These are phyloP conservation scores for Eremochloa ophiuroides DNA, from an alignment of 176 grass and related monocot species.

Conservation along the genomic window DNA sequence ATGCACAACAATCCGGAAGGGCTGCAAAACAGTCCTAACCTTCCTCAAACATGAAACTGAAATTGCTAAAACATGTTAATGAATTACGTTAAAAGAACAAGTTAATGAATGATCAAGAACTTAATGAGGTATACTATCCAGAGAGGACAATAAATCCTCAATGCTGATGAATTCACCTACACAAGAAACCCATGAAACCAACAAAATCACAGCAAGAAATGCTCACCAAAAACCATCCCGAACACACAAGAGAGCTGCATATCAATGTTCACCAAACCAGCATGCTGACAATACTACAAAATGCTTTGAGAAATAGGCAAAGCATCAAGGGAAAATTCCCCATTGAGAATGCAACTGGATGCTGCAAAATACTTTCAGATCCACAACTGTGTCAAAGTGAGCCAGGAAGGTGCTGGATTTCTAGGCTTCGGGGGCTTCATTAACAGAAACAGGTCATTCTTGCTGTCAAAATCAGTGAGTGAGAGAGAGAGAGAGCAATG, in stretches of 20 bases:
- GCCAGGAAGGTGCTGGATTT: not conserved
- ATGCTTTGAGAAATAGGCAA: not conserved
- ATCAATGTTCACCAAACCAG: not conserved
- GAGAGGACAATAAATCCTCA: not conserved
- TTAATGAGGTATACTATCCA: not conserved
- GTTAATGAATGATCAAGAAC: conserved; percentile 2
- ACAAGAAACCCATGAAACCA: not conserved
- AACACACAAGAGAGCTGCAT: not conserved
- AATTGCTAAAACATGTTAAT: not conserved
- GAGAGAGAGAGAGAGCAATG: not conserved
- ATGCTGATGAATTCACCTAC: not conserved
- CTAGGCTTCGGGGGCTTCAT: not conserved
- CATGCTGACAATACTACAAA: not conserved
- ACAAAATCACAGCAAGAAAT: not conserved
- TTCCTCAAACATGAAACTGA: not conserved
- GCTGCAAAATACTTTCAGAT: not conserved
- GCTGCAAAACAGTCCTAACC: not conserved
- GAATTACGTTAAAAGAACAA: too few species aligned
- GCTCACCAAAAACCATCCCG: not conserved
- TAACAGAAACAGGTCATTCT: not conserved
- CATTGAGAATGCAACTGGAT: not conserved
- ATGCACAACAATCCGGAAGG: not conserved
- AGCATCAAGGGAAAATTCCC: not conserved
- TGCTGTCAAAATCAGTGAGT: not conserved
- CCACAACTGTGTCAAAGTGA: not conserved